Evolutionary conservation across 2,329 filamentous ascomycete genomes (phyloP).

Genomic region (Cordyceps sp.): DNA sequence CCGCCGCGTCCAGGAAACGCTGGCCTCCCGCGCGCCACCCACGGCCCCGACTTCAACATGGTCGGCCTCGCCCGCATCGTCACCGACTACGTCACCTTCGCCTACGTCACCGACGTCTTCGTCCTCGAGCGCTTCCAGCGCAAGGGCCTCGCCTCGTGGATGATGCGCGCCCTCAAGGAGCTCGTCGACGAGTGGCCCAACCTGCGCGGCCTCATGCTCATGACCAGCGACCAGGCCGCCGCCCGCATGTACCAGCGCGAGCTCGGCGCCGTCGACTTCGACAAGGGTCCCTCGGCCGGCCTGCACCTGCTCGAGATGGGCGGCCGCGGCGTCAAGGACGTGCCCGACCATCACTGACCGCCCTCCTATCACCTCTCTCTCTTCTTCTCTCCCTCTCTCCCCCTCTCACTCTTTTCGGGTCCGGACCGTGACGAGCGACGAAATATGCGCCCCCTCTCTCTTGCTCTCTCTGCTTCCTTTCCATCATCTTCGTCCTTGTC

Average conservation of each 20-base stretch:
- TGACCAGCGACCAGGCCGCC: conserved; percentile 25
- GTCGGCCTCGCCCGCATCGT: conserved; percentile 36
- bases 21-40: conserved; percentile 11
- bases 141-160: conserved; percentile 46
- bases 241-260: conserved; percentile 29
- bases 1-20: conserved; percentile 11
- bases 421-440: too few species aligned
- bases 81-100: conserved; percentile 53
- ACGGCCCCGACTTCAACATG: conserved; percentile 16
- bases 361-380: not conserved
- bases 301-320: conserved; percentile 24
- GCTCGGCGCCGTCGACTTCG: conserved; percentile 26
- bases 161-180: conserved; percentile 44
- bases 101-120: conserved; percentile 53
- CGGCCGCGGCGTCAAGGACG: conserved; percentile 17
- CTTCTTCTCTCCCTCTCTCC: not conserved
- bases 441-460: too few species aligned
- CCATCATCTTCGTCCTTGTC: too few species aligned
- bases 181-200: conserved; percentile 36
- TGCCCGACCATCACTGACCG: conserved; percentile 7
- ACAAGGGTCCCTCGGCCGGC: conserved; percentile 22
- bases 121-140: conserved; percentile 42
- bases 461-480: too few species aligned
- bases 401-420: too few species aligned
- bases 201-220: conserved; percentile 41